Evolutionary conservation across 148 eudicot genomes (phyloP).

Genomic region (Oxyria digyna): DNA sequence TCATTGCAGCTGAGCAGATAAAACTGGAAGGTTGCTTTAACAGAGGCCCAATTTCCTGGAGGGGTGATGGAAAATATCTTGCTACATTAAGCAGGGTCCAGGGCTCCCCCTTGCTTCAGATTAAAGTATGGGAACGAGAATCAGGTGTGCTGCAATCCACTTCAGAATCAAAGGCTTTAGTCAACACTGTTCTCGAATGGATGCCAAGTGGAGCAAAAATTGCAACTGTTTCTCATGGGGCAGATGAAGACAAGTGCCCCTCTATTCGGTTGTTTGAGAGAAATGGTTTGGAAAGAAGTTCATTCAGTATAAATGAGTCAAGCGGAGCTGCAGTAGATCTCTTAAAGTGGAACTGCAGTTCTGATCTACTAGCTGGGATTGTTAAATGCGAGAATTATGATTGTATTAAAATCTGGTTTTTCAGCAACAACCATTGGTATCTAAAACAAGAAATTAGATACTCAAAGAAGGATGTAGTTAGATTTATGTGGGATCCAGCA

Average conservation of each 20-base stretch:
- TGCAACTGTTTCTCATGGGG: slow-evolving; percentile 49
- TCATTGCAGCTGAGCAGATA: slow-evolving; percentile 36
- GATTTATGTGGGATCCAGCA: slow-evolving; percentile 76
- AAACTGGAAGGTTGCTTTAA: slow-evolving; percentile 16
- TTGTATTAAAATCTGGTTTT: slow-evolving; percentile 69
- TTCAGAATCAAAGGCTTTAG: slow-evolving; percentile 62
- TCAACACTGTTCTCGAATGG: slow-evolving; percentile 64
- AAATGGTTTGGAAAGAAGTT: slow-evolving; percentile 90
- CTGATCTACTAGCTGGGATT: slow-evolving; percentile 67
- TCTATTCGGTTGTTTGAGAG: slow-evolving; percentile 69
- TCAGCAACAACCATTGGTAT: slow-evolving; percentile 94
- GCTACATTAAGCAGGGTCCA: slow-evolving; percentile 59
- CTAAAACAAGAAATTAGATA: slow-evolving; percentile 81
- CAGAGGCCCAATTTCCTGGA: slow-evolving; percentile 61
- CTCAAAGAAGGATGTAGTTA: slow-evolving; percentile 41
- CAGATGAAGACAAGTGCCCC: slow-evolving; percentile 42
- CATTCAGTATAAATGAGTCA: slow-evolving; percentile 54
- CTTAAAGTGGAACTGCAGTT: slow-evolving; percentile 77
- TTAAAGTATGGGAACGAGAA: slow-evolving; percentile 95
- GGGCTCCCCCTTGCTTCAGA: slow-evolving; percentile 30
- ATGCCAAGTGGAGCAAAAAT: slow-evolving; percentile 89
- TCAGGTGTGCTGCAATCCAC: slow-evolving; percentile 62
- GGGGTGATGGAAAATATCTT: slow-evolving; percentile 93
- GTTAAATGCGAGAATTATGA: slow-evolving; percentile 52
- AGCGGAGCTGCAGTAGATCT: slow-evolving; percentile 35